Conservation (phyloP, 2,329 filamentous ascomycete species). For the Claviceps pazoutovae region DNA sequence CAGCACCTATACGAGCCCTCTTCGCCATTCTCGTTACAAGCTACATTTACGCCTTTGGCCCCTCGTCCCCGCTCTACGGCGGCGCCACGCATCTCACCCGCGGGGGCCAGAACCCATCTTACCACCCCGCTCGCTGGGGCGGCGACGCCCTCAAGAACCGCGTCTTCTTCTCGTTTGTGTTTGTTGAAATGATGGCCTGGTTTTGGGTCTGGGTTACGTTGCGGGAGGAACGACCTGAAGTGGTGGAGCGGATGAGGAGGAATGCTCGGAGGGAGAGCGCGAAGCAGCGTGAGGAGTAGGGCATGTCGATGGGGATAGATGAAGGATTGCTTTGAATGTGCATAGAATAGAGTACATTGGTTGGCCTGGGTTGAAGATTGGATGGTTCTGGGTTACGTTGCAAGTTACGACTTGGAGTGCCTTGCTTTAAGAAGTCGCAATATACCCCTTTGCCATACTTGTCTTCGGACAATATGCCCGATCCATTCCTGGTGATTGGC, state of each 20-base stretch:
- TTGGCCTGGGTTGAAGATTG: no score
- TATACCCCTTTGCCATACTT: no score
- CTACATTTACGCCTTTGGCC: constrained; percentile 50
- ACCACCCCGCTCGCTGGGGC: constrained; percentile 29
- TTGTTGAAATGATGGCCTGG: constrained; percentile 73
- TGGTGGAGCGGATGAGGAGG: constrained; percentile 25
- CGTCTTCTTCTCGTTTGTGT: constrained; percentile 71
- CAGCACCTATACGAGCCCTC: constrained; percentile 49
- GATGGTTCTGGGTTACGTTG: no score
- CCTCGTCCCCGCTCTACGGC: constrained; percentile 34
- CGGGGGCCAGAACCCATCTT: constrained; percentile 17
- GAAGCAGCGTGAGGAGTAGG: constrained; percentile 5
- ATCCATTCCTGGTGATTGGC: no score
- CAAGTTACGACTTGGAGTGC: no score
- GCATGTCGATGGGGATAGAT: no score
- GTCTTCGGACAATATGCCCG: no score
- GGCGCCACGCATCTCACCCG: constrained; percentile 9
- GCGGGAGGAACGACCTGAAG: constrained; percentile 44
- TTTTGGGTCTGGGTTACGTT: constrained; percentile 71
- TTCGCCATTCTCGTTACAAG: constrained; percentile 47
- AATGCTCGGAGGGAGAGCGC: constrained; percentile 4
- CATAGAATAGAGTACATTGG: no score
- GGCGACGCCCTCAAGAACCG: constrained; percentile 67
- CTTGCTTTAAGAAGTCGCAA: no score
- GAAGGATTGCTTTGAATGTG: no score